phyloP scores from a whole-genome alignment of 768 basidiomycete species.

The Pisolithus tinctorius region DNA sequence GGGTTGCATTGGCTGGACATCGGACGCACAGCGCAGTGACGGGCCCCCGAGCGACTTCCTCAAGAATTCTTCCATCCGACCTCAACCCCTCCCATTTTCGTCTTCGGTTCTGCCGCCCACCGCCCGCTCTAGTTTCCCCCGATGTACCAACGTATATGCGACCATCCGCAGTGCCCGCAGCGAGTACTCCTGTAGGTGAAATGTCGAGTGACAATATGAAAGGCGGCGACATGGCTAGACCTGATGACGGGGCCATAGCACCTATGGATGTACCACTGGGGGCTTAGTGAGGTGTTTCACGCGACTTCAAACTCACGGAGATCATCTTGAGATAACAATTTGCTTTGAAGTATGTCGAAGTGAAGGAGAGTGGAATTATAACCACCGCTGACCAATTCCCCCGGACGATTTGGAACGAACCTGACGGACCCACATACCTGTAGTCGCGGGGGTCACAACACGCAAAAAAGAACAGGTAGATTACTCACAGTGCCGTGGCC shows the following conservation, averaged over 20 bases:
- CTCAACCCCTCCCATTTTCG: slow-evolving; percentile 72
- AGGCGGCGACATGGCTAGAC: slow-evolving; percentile 62
- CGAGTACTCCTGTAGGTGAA: slow-evolving; percentile 52
- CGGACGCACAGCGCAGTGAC: slow-evolving; percentile 58
- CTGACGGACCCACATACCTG: slow-evolving; percentile 67
- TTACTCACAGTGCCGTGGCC: slow-evolving; percentile 55
- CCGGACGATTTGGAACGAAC: slow-evolving; percentile 66
- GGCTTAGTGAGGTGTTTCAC: background rate
- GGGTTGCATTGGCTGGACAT: background rate
- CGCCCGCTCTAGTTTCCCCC: slow-evolving; percentile 40
- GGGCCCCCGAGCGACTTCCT: slow-evolving; percentile 64
- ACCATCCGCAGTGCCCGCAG: slow-evolving; percentile 73
- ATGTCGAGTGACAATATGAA: slow-evolving; percentile 63
- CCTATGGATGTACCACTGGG: slow-evolving; percentile 5
- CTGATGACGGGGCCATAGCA: slow-evolving; percentile 38
- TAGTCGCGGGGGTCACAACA: background rate
- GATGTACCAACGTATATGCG: slow-evolving; percentile 63
- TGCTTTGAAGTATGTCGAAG: slow-evolving; percentile 54
- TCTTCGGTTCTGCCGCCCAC: slow-evolving; percentile 42
- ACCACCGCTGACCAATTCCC: slow-evolving; percentile 71
- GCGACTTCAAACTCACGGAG: slow-evolving; percentile 37
- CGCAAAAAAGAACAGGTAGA: background rate
- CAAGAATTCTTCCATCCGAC: slow-evolving; percentile 35
- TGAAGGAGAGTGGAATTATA: slow-evolving; percentile 68
- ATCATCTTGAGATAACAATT: slow-evolving; percentile 49